Conservation (phyloP, 2,329 filamentous ascomycete species). For the Gaeumannomyces tritici region DNA sequence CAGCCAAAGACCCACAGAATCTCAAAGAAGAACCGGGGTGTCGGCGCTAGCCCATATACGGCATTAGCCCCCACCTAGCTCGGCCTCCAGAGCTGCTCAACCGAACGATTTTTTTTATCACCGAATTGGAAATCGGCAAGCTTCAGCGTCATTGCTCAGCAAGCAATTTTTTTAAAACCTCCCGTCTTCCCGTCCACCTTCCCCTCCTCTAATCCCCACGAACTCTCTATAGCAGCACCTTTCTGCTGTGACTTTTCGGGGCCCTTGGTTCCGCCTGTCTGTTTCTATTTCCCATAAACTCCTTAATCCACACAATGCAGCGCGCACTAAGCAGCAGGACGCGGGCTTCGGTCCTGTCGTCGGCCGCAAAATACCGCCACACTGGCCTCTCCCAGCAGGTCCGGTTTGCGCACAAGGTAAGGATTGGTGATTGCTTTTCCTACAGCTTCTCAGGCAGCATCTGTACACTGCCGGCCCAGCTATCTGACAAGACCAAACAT, state of each 20-base stretch:
- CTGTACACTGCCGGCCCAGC: neutral
- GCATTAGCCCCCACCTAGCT: neutral
- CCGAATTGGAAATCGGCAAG: conserved; percentile 3
- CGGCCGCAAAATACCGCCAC: conserved; percentile 53
- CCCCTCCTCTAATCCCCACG: neutral
- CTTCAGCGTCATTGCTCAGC: conserved; percentile 5
- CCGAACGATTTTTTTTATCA: conserved; percentile 7
- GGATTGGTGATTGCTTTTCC: conserved; percentile 11
- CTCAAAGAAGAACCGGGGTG: conserved; percentile 7
- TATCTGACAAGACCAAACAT: neutral
- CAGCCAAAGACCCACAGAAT: conserved; percentile 11
- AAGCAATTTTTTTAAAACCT: neutral
- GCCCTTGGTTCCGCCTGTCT: neutral
- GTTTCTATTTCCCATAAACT: neutral
- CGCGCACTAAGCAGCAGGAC: conserved; percentile 78
- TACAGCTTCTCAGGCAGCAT: too few species aligned
- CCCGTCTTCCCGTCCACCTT: neutral
- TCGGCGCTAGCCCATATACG: conserved; percentile 2
- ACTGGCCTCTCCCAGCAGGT: conserved; percentile 73
- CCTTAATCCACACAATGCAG: conserved; percentile 62
- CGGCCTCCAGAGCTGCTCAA: neutral
- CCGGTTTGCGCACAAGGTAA: conserved; percentile 94
- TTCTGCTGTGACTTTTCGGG: neutral
- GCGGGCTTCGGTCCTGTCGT: conserved; percentile 70
- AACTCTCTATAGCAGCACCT: neutral